phyloP scores from a whole-genome alignment of 768 basidiomycete genomes.

The Boletus huronensis region DNA sequence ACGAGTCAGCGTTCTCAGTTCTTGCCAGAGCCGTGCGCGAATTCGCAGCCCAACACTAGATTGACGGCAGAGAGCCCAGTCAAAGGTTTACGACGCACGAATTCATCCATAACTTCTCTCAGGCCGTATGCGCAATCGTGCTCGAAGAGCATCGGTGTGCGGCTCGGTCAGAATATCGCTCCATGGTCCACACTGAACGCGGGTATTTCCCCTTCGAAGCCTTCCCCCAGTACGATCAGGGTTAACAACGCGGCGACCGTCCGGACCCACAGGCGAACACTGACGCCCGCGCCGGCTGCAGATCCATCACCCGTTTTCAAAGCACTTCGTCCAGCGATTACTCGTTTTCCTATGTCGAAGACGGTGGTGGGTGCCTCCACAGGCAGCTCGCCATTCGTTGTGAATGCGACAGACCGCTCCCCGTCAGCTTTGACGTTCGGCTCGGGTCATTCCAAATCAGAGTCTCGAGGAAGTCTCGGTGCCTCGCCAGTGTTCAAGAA shows the following conservation, averaged over 20 bases:
- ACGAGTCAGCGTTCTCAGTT: conserved; percentile 28
- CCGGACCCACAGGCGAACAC: conserved; percentile 47
- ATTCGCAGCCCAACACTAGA: conserved; percentile 34
- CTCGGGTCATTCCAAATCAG: conserved; percentile 31
- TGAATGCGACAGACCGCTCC: conserved; percentile 16
- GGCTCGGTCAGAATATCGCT: conserved; percentile 55
- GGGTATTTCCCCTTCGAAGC: conserved; percentile 37
- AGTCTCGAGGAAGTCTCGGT: conserved; percentile 19
- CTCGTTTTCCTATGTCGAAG: conserved; percentile 21
- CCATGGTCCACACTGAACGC: conserved; percentile 55
- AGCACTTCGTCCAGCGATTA: conserved; percentile 50
- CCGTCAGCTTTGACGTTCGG: conserved; percentile 39
- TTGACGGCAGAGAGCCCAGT: conserved; percentile 35
- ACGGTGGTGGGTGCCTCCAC: conserved; percentile 25
- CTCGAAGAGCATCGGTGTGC: conserved; percentile 18
- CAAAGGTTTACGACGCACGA: conserved; percentile 34
- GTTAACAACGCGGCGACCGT: conserved; percentile 20
- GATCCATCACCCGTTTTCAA: conserved; percentile 60
- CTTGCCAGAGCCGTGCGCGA: conserved; percentile 13
- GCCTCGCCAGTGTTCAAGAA: conserved; percentile 37
- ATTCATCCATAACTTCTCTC: conserved; percentile 45
- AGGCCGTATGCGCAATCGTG: conserved; percentile 44
- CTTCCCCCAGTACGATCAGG: conserved; percentile 19
- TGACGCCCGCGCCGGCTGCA: conserved; percentile 55
- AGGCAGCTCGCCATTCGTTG: conserved; percentile 26